Base-by-base conservation (phyloP, 2,329 filamentous ascomycete genomes). In the Diaporthe sp. region DNA sequence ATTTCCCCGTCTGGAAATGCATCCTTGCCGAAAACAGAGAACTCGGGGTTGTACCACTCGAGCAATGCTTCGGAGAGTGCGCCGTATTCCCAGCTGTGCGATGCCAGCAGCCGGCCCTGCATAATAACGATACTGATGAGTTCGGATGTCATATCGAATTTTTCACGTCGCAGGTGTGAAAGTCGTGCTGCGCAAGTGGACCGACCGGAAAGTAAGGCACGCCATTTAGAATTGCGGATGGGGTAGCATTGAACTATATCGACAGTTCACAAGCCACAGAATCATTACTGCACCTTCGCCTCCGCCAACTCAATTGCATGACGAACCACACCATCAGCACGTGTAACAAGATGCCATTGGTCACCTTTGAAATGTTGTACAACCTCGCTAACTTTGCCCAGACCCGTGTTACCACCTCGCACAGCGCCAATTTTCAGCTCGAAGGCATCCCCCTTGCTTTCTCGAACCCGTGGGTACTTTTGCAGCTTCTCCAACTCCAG, bases 61-160 rank as follows among this genome's bases (percentile, higher is more conserved):
- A 65, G 39, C 15, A 65, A 28, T 12, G 60, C 60, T 28, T 65
- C 60, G 1, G 60, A 65, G 1, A 65, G 25, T 19, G 60, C 25
- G 15, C 60, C 60, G 13, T 65, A 65, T 19, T 65, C 60, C 60
- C 60, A 65, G 39, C 60, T 65, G 42, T 65, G 60, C 25, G 60
- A 65, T 3, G 60, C 60, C 25, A 65, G 60, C 39, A 31, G 25
- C 8, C 60, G 60, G 0, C 17, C 60, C 39, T 65, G 60, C 60
- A 17, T 31, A 4, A 65, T 65, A 2, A 65, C 25, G 8, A 46
- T 65, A 17, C 13, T 22, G 60, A 65, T 34, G 25, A 46, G 13
- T 1, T 31, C 60, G 8, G 25, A 19, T 7, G 60, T 5, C 60
- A 65, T 65, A 10, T 31, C 8, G 39, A 62, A 13, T 17, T 13